Conservation (phyloP, 1,139 yeast species). For the Lodderomyces oxycetoniae region DNA sequence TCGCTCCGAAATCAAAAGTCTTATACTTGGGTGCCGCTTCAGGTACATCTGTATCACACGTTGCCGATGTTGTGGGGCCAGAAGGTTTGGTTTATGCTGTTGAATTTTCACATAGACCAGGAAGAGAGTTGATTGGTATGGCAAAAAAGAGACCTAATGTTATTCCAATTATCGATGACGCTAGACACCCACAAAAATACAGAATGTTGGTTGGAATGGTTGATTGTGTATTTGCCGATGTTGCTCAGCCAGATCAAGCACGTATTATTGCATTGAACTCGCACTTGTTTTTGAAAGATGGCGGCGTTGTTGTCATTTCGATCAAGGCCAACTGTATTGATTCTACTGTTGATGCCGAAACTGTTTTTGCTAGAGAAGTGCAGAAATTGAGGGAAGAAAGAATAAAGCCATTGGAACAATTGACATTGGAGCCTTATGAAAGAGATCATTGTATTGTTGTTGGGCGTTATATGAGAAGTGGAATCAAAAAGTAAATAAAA, state of each 20-base stretch:
- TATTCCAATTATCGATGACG: slow-evolving; percentile 97
- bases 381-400: slow-evolving; percentile 98
- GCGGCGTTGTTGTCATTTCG: slow-evolving; percentile 96
- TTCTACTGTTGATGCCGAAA: slow-evolving; percentile 98
- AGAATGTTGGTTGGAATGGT: slow-evolving; percentile 99
- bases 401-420: slow-evolving; percentile 96
- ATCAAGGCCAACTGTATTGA: slow-evolving; percentile 99
- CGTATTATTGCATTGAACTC: slow-evolving; percentile 98
- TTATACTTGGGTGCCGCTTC: slow-evolving; percentile 98
- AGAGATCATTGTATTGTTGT: slow-evolving; percentile 99
- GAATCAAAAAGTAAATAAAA: slow-evolving; percentile 47
- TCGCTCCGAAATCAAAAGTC: slow-evolving; percentile 97
- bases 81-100: slow-evolving; percentile 98
- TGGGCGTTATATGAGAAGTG: slow-evolving; percentile 94
- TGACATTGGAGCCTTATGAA: slow-evolving; percentile 98
- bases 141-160: slow-evolving; percentile 99
- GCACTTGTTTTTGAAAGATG: slow-evolving; percentile 95
- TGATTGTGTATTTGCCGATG: slow-evolving; percentile 97
- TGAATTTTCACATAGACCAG: slow-evolving; percentile 99
- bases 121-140: slow-evolving; percentile 98
- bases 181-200: slow-evolving; percentile 99
- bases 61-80: slow-evolving; percentile 97
- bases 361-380: slow-evolving; percentile 98
- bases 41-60: slow-evolving; percentile 98
- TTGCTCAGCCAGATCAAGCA: slow-evolving; percentile 99